phyloP scores from a whole-genome alignment of 805 yeast species.

The Wickerhamiella nectarea region DNA sequence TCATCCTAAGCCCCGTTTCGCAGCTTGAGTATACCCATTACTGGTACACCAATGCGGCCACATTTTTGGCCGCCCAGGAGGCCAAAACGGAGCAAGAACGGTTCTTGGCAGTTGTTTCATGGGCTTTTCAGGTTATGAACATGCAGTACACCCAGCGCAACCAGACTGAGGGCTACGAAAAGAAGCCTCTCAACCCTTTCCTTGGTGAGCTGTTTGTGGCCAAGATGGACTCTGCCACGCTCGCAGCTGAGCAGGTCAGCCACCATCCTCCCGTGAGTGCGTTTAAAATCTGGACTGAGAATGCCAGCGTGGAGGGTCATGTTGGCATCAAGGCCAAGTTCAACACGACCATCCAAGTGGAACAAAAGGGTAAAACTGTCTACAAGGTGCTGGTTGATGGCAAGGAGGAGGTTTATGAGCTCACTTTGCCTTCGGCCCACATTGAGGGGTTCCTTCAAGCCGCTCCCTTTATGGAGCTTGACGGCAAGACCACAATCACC shows the following conservation, averaged over 20 bases:
- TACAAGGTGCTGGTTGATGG: constrained; percentile 37
- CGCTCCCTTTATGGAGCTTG: constrained; percentile 88
- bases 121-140: constrained; percentile 84
- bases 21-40: constrained; percentile 84
- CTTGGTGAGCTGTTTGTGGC: constrained; percentile 91
- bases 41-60: constrained; percentile 89
- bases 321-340: constrained; percentile 79
- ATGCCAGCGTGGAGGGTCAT: constrained; percentile 69
- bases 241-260: constrained; percentile 84
- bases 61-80: constrained; percentile 54
- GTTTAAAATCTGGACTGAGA: constrained; percentile 62
- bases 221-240: constrained; percentile 65
- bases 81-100: constrained; percentile 40
- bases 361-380: constrained; percentile 85
- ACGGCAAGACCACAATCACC: constrained; percentile 75
- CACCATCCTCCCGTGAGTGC: constrained; percentile 99
- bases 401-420: constrained; percentile 51
- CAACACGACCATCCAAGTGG: constrained; percentile 66
- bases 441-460: constrained; percentile 87
- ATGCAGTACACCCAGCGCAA: constrained; percentile 89
- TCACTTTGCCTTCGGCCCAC: constrained; percentile 90
- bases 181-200: constrained; percentile 94
- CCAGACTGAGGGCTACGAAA: constrained; percentile 87
- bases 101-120: constrained; percentile 66
- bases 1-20: constrained; percentile 81